These are phyloP conservation scores for Ricinus communis DNA, from an alignment of 345 rosid genomes.

Conservation along the genomic window DNA sequence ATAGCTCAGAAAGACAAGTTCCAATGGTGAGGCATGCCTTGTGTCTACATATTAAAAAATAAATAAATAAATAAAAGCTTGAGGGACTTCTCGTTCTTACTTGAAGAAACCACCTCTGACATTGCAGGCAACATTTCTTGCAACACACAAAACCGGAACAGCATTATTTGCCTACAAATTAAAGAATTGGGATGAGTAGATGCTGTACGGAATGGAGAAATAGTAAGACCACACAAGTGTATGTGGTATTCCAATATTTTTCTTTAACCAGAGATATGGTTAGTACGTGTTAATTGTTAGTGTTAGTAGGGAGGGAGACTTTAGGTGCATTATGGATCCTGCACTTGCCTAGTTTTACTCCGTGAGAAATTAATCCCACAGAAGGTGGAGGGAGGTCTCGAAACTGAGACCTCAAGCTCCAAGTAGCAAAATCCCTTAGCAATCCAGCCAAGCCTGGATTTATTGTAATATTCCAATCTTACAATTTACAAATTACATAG, in stretches of 20 bases:
- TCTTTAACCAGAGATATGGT: too few species aligned
- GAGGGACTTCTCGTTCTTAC: conserved; percentile 40
- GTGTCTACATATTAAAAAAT: neutral
- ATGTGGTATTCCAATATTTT: neutral
- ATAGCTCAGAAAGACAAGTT: conserved; percentile 11
- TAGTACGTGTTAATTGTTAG: too few species aligned
- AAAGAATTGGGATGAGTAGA: conserved; percentile 29
- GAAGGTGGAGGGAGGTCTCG: too few species aligned
- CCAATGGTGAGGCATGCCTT: neutral
- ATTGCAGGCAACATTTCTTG: conserved; percentile 94
- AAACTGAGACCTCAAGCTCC: too few species aligned
- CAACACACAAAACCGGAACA: conserved; percentile 82
- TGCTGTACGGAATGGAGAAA: conserved; percentile 9
- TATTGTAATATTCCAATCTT: conserved; percentile 5
- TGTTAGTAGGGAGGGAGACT: too few species aligned
- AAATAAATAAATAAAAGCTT: neutral
- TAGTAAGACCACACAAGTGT: neutral
- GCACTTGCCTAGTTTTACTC: too few species aligned
- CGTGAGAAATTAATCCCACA: too few species aligned
- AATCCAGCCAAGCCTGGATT: too few species aligned
- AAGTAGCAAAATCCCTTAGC: too few species aligned
- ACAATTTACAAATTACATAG: conserved; percentile 24
- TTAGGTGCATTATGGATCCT: too few species aligned
- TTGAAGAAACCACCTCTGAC: conserved; percentile 97
- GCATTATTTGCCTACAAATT: conserved; percentile 63